Base-by-base conservation (phyloP, 805 yeast genomes). In the Saccharomyces paradoxus region DNA sequence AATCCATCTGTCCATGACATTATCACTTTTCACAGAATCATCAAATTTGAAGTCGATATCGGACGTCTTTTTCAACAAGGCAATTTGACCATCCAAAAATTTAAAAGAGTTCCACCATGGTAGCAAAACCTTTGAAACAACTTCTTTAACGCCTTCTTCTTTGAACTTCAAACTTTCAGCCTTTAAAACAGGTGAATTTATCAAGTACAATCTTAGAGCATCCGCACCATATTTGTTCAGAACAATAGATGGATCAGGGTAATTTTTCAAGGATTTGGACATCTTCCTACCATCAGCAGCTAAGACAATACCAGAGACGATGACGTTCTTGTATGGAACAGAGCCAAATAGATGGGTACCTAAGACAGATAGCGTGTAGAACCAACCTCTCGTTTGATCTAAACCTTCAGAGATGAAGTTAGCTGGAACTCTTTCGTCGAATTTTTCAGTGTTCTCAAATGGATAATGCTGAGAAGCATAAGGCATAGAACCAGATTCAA, bases 361-460 rank as follows among this genome's bases (percentile, higher is more conserved):
- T 66, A 94, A 80, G 26, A 94, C 97, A 49, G 96, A 86, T 71
- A 94, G 80, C 52, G 99, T 94, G 74, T 94, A 94, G 77, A 94
- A 94, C 99, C 99, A 94, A 71, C 99, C 99, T 82, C 99, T 89
- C 56, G 99, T 94, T 78, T 94, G 99, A 76, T 94, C 99, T 65
- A 94, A 81, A 76, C 99, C 99, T 79, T 94, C 99, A 56, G 97
- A 86, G 66, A 94, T 94, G 74, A 94, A 94, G 73, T 94, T 92
- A 48, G 96, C 99, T 49, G 99, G 99, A 84, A 89, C 95, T 50
- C 87, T 81, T 55, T 80, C 70, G 41, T 75, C 67, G 75, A 92
- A 92, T 50, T 71, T 71, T 14, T 88, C 90, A 69, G 82, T 74
- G 68, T 82, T 81, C 75, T 92, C 97, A 71, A 94, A 94, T 61